phyloP scores from a whole-genome alignment of 2,329 filamentous ascomycete species.

The Arthrocladium fulminans region DNA sequence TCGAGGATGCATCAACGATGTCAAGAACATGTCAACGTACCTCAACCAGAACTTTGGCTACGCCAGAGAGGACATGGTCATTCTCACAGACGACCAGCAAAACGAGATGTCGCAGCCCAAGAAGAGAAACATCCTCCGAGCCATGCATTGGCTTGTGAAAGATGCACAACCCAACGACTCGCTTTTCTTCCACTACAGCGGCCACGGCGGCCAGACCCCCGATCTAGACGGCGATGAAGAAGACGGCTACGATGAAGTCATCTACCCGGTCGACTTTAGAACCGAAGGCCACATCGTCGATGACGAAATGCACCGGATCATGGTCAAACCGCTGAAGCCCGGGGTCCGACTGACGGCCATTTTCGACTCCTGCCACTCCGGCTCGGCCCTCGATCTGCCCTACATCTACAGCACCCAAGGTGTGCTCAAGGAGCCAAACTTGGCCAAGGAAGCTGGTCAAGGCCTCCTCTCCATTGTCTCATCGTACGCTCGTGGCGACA shows the following conservation, averaged over 20 bases:
- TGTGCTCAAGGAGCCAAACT: conserved; percentile 60
- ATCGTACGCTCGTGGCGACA: conserved; percentile 73
- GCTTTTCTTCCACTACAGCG: conserved; percentile 87
- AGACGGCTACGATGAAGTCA: conserved; percentile 68
- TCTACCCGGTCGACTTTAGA: conserved; percentile 68
- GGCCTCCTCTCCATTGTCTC: conserved; percentile 59
- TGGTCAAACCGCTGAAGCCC: conserved; percentile 66
- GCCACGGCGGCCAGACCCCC: conserved; percentile 66
- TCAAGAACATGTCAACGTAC: conserved; percentile 92
- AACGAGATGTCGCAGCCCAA: conserved; percentile 96
- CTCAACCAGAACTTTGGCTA: conserved; percentile 84
- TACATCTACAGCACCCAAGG: conserved; percentile 61
- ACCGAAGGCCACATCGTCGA: conserved; percentile 65
- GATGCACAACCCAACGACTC: conserved; percentile 88
- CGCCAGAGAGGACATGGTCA: conserved; percentile 88
- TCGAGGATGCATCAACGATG: conserved; percentile 91
- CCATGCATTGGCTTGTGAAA: conserved; percentile 97
- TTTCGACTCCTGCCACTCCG: conserved; percentile 61
- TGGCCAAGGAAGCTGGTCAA: conserved; percentile 59
- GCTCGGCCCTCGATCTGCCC: conserved; percentile 56
- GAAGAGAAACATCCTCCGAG: conserved; percentile 86
- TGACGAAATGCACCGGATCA: conserved; percentile 67
- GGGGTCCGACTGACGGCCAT: conserved; percentile 71
- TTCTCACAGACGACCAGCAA: conserved; percentile 91
- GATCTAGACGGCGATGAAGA: conserved; percentile 68